Evolutionary conservation across 2,329 filamentous ascomycete species (phyloP), one percentile per base, ranked within the genome.

Genomic region (Mycosphaerelloides madeirae): DNA sequence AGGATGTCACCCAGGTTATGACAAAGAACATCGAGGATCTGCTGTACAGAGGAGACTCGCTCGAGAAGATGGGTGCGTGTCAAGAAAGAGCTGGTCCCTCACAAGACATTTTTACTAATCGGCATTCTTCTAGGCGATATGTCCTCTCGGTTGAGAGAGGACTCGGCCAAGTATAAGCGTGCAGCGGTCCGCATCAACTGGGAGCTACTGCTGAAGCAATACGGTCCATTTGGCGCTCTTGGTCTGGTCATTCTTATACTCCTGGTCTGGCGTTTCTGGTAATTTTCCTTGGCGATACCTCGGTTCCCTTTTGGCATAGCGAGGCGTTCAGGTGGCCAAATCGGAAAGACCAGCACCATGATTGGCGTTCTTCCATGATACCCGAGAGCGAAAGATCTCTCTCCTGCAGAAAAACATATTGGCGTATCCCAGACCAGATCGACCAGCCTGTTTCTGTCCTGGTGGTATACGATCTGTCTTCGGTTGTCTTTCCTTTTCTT

Each of bases 11-110:
- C 1, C 90, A 96, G 72, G 90, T 98, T 63, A 98, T 98, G 94
- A 97, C 90, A 44, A 97, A 97, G 80, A 98, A 98, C 68, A 97
- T 98, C 57, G 93, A 98, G 75, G 93, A 98, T 67, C 72, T 98
- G 63, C 74, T 98, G 41, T 98, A 98, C 66, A 77, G 94, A 50
- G 93, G 93, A 20, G 93, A 98, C 66, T 93, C 84, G 60, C 71
- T 98, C 56, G 93, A 98, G 71, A 80, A 89, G 61, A 98, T 98
- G 93, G 91, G 93, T 50, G 31, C 42, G 51, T 38, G 29, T 16
- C 22, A 25, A 25, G 22, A 25, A 25, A 25, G 22, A 5, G 22
- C 22, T 25, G 22, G 22, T 25, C 22, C 9, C 6, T 25, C 22
- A 91, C 72, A 85, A 96, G 64, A 94, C 86, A 60, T 46, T 25